phyloP scores from a whole-genome alignment of 495 filamentous ascomycete species.

The Tuber melanosporum region DNA sequence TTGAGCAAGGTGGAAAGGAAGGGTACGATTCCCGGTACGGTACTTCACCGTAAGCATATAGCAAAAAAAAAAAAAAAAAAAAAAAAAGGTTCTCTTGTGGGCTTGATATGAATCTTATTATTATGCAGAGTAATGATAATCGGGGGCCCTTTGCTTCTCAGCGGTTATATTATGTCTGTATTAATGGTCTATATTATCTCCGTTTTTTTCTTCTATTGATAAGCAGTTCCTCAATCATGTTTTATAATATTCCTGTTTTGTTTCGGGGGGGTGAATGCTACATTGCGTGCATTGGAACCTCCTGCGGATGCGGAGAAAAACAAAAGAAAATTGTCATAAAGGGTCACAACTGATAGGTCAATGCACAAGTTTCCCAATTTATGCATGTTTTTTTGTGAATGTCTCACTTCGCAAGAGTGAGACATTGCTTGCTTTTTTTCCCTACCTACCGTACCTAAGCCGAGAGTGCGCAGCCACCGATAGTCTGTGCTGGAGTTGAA shows the following conservation, averaged over 20 bases:
- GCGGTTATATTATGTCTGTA: not conserved
- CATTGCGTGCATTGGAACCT: not conserved
- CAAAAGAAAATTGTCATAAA: not conserved
- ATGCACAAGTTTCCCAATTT: not conserved
- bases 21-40: not conserved
- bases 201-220: not conserved
- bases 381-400: not conserved
- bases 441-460: not conserved
- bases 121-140: not conserved
- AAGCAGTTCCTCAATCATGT: not conserved
- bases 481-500: not conserved
- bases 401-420: not conserved
- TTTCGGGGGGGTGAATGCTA: not conserved
- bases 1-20: not conserved
- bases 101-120: not conserved
- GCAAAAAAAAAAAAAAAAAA: not conserved
- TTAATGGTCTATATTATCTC: not conserved
- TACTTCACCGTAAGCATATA: not conserved
- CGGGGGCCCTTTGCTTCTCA: not conserved
- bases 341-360: not conserved
- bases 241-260: not conserved
- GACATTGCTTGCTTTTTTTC: constrained; percentile 3
- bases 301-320: not conserved
- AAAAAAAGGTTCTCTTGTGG: not conserved
- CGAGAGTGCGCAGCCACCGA: not conserved